phyloP scores from a whole-genome alignment of 2,329 filamentous ascomycete species.

The Botrytis tulipae region DNA sequence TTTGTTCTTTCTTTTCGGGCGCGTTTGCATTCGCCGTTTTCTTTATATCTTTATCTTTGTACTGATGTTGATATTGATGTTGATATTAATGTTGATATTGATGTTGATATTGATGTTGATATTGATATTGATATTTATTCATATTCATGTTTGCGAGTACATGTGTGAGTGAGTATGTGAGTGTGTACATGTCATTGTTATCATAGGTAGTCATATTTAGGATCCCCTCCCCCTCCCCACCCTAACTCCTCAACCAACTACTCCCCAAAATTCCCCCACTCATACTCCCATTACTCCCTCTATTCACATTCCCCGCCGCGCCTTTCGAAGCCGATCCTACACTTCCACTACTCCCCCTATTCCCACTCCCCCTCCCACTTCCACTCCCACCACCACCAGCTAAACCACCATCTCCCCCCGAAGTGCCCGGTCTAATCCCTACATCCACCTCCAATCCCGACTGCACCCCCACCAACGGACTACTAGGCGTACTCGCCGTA shows the following conservation, averaged over 20 bases:
- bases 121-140: not conserved
- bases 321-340: slow-evolving; percentile 35
- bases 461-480: not conserved
- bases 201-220: not conserved
- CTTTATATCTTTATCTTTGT: not conserved
- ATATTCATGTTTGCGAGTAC: not conserved
- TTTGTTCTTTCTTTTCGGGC: not conserved
- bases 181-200: not conserved
- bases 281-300: slow-evolving; percentile 44
- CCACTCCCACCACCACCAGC: slow-evolving; percentile 43
- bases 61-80: not conserved
- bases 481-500: slow-evolving; percentile 9
- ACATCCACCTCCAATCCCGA: slow-evolving; percentile 1
- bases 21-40: not conserved
- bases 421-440: slow-evolving; percentile 6
- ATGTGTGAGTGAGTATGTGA: not conserved
- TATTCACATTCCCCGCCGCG: not conserved
- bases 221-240: too few relatives aligned
- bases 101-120: not conserved
- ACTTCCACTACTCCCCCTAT: slow-evolving; percentile 35
- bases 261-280: slow-evolving; percentile 41
- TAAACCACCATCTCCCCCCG: slow-evolving; percentile 48
- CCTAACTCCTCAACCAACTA: slow-evolving; percentile 54
- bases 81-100: not conserved
- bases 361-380: slow-evolving; percentile 48